These are phyloP conservation scores for Tylopilus rubrobrunneus DNA, from an alignment of 768 basidiomycete genomes.

Conservation along the genomic window DNA sequence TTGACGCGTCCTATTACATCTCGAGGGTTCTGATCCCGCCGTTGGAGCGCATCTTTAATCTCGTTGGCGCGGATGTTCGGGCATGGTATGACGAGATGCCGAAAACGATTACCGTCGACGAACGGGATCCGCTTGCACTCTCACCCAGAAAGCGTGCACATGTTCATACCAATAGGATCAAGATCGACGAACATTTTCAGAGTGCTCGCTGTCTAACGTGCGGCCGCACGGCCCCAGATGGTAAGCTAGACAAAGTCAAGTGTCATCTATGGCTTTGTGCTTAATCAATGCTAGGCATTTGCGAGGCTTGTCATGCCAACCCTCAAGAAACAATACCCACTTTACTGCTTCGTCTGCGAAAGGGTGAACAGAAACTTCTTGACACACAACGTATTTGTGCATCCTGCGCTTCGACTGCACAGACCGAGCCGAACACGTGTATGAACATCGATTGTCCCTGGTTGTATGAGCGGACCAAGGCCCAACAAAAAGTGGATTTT, in stretches of 20 bases:
- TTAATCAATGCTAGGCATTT: conserved; percentile 46
- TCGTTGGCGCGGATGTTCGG: conserved; percentile 28
- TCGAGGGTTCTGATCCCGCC: conserved; percentile 83
- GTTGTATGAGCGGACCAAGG: conserved; percentile 68
- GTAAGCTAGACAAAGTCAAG: conserved; percentile 31
- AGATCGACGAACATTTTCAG: conserved; percentile 75
- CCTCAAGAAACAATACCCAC: conserved; percentile 53
- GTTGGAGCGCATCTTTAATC: conserved; percentile 83
- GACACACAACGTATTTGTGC: conserved; percentile 68
- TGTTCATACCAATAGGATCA: conserved; percentile 35
- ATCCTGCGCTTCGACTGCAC: conserved; percentile 58
- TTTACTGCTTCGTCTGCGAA: conserved; percentile 51
- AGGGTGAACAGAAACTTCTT: conserved; percentile 50
- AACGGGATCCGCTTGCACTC: conserved; percentile 32
- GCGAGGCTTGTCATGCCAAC: conserved; percentile 51
- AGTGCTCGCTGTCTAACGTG: conserved; percentile 69
- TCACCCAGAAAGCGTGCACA: conserved; percentile 36
- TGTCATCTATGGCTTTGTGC: background rate
- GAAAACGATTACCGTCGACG: conserved; percentile 27
- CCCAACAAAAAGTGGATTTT: conserved; percentile 39
- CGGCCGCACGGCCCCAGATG: conserved; percentile 48
- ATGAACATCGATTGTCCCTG: conserved; percentile 85
- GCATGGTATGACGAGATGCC: conserved; percentile 8
- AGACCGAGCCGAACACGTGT: conserved; percentile 63
- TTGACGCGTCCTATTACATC: conserved; percentile 93